A percentile compares a stretch with the other conserved stretches of the same genome.
Evolutionary conservation across 2,329 filamentous ascomycete genomes (phyloP).

Genomic region (Colletotrichum musicola): DNA sequence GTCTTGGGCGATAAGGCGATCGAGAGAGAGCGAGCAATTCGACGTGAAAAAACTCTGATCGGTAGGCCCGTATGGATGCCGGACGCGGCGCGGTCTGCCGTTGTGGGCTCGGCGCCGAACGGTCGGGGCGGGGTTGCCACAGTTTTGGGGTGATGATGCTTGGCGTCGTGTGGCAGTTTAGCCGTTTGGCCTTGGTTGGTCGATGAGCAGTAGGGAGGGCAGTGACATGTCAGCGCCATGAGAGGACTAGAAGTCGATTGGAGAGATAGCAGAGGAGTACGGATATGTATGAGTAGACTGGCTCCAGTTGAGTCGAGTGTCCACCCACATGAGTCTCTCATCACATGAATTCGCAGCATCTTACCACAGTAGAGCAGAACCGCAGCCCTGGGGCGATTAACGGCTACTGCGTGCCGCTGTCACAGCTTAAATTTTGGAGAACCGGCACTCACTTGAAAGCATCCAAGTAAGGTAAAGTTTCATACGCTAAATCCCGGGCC

Average conservation of each 20-base stretch:
- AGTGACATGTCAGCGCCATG: no score
- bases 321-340: conserved; percentile 1
- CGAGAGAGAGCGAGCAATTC: not conserved
- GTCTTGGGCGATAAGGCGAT: no score
- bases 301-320: not conserved
- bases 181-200: no score
- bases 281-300: not conserved
- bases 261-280: no score
- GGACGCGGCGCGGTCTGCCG: conserved; percentile 12
- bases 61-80: conserved; percentile 9
- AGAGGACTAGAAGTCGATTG: no score
- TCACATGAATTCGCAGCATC: conserved; percentile 4
- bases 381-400: no score
- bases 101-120: conserved; percentile 23
- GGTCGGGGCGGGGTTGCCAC: conserved; percentile 2
- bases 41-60: not conserved
- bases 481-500: no score
- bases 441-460: conserved; percentile 1
- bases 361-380: not conserved
- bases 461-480: conserved; percentile 1
- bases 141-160: not conserved
- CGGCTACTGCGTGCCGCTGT: not conserved
- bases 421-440: conserved; percentile 28
- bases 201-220: no score
- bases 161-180: not conserved